phyloP scores from a whole-genome alignment of 345 rosid species.

The Pistacia integerrima region DNA sequence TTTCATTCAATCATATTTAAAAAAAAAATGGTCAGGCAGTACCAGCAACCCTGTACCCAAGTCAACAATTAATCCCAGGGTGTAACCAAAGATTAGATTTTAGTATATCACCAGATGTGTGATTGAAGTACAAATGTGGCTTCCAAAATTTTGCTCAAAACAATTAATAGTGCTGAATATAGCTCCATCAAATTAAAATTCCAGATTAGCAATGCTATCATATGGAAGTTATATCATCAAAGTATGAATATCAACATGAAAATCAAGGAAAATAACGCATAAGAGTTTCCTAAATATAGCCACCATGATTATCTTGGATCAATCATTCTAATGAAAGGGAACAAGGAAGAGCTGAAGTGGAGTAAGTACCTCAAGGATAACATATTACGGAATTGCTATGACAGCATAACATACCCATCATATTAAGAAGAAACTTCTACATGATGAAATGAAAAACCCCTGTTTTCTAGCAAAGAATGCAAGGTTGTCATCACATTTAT shows the following conservation, averaged over 20 bases:
- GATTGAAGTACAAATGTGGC: background rate
- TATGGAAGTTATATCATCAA: background rate
- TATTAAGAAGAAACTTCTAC: background rate
- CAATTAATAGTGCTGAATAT: background rate
- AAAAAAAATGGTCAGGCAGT: background rate
- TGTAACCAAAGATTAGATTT: background rate
- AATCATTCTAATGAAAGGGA: background rate
- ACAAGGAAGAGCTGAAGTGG: background rate
- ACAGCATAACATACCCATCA: too few relatives aligned
- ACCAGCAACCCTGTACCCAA: slow-evolving; percentile 4
- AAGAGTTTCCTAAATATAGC: too few relatives aligned
- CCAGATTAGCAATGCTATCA: background rate
- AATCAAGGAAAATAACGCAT: background rate
- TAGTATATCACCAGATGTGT: background rate
- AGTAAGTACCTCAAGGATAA: too few relatives aligned
- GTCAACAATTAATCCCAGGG: background rate
- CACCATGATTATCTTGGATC: background rate
- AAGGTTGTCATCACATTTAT: background rate
- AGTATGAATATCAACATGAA: background rate
- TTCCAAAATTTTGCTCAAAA: background rate
- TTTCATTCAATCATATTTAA: background rate
- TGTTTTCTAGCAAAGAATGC: background rate
- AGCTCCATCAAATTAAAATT: background rate
- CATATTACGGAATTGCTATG: too few relatives aligned
- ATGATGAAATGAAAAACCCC: background rate